A percentile compares a stretch with the other conserved stretches of the same genome.
phyloP scores from a whole-genome alignment of 441 rosid species.

The Metrosideros polymorpha region DNA sequence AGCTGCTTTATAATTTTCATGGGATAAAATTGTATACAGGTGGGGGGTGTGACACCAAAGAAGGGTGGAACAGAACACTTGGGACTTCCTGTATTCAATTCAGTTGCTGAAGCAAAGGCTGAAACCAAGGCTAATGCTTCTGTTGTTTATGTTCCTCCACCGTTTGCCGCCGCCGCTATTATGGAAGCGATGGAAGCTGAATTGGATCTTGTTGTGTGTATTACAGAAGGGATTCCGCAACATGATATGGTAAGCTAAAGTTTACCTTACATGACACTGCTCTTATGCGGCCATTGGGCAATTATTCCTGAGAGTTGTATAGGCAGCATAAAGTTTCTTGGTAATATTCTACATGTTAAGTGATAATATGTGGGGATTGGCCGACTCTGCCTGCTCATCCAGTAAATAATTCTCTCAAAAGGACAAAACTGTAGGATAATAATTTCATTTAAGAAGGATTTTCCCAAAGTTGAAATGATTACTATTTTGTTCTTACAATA shows the following conservation, averaged over 20 bases:
- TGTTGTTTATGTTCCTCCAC: conserved; percentile 91
- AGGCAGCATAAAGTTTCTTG: background rate
- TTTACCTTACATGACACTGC: background rate
- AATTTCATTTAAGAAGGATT: background rate
- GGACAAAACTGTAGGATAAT: background rate
- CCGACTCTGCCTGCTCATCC: background rate
- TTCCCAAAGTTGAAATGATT: background rate
- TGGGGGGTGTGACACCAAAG: conserved; percentile 95
- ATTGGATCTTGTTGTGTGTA: conserved; percentile 19
- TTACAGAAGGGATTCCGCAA: conserved; percentile 19
- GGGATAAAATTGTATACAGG: conserved; percentile 23
- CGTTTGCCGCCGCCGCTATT: conserved; percentile 39
- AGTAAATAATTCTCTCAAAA: background rate
- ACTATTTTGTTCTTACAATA: background rate
- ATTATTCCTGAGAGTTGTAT: background rate
- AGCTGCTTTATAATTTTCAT: background rate
- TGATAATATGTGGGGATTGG: background rate
- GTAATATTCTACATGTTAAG: background rate
- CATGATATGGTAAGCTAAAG: conserved; percentile 9
- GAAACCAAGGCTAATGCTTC: conserved; percentile 91
- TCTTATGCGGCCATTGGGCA: background rate
- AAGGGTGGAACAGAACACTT: conserved; percentile 98
- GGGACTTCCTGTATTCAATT: conserved; percentile 94
- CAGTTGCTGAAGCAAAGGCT: conserved; percentile 95
- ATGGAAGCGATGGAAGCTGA: conserved; percentile 22